Evolutionary conservation across 495 filamentous ascomycete genomes (phyloP).

Genomic region (Lepraria neglecta): DNA sequence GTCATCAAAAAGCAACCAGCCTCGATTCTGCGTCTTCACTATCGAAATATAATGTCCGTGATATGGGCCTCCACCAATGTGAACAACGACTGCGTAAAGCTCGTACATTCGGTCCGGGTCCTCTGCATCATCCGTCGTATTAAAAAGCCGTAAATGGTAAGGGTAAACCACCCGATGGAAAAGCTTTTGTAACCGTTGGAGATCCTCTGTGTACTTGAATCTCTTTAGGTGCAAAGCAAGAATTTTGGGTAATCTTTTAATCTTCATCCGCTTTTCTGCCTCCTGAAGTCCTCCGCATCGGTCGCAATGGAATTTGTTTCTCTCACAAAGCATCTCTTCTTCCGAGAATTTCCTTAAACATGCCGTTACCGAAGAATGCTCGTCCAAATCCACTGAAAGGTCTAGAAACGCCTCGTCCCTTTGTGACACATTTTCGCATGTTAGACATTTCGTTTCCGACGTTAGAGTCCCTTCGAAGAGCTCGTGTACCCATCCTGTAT

Average conservation of each 20-base stretch:
- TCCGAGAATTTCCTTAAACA: constrained; percentile 93
- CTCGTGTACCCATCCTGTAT: constrained; percentile 91
- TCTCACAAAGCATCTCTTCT: constrained; percentile 97
- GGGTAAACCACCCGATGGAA: constrained; percentile 97
- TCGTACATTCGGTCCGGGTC: constrained; percentile 95
- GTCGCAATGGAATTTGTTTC: constrained; percentile 98
- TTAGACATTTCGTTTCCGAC: constrained; percentile 93
- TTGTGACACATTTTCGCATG: constrained; percentile 92
- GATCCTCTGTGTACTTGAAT: constrained; percentile 96
- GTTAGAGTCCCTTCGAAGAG: constrained; percentile 92
- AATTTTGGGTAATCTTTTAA: constrained; percentile 88
- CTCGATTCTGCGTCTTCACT: constrained; percentile 92
- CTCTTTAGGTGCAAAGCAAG: constrained; percentile 88
- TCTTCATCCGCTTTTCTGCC: constrained; percentile 98
- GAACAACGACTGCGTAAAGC: constrained; percentile 95
- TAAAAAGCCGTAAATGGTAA: constrained; percentile 92
- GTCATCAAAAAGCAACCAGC: constrained; percentile 95
- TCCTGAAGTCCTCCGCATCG: constrained; percentile 95
- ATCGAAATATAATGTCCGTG: constrained; percentile 97
- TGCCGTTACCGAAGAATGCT: constrained; percentile 93
- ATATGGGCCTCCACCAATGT: constrained; percentile 96
- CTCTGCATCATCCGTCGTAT: constrained; percentile 94
- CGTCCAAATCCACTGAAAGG: constrained; percentile 89
- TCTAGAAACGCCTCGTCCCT: constrained; percentile 93
- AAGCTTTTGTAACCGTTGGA: constrained; percentile 87